Base-by-base conservation (phyloP, 148 eudicot species). In the Cornus kousa region DNA sequence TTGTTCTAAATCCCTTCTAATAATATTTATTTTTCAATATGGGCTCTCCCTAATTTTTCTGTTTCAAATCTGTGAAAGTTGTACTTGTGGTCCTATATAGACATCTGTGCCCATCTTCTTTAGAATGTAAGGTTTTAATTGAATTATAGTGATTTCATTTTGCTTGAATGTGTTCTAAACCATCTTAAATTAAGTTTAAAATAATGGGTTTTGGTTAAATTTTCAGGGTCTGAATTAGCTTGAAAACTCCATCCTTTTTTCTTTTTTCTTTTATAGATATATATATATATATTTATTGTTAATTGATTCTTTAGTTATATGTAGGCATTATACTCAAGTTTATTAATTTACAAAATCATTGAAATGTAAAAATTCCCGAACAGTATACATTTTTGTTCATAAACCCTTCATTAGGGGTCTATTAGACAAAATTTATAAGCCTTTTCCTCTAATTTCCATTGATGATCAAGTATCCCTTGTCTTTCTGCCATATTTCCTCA, bases 281-380 rank as follows among this genome's bases (percentile, higher is more conserved):
- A 3, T 43, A 43, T 43, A 35, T 35, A 35, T 35, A 2, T 35
- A 82, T 80, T 83, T 83, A 80, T 80, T 57, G 16, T 37, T 78
- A 23, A 83, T 73, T 70, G 74, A 89, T 91, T 94, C 88, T 87
- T 89, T 88, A 83, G 84, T 86, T 86, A 82, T 74, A 88, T 80
- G 16, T 81, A 79, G 75, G 75, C 5, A 77, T 62, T 66, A 78
- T 73, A 79, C 66, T 40, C 75, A 70, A 77, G 81, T 33, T 70
- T 35, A 66, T 80, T 83, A 72, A 43, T 60, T 77, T 73, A 48
- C 53, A 43, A 79, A 68, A 78, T 80, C 68, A 77, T 69, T 76
- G 84, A 81, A 73, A 88, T 91, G 94, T 89, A 79, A 88, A 43
- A 80, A 74, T 79, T 78, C n/a, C 67, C 83, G 59, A 17, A 74